Evolutionary conservation across 2,329 filamentous ascomycete genomes (phyloP).

Genomic region (Aspergillus felis): DNA sequence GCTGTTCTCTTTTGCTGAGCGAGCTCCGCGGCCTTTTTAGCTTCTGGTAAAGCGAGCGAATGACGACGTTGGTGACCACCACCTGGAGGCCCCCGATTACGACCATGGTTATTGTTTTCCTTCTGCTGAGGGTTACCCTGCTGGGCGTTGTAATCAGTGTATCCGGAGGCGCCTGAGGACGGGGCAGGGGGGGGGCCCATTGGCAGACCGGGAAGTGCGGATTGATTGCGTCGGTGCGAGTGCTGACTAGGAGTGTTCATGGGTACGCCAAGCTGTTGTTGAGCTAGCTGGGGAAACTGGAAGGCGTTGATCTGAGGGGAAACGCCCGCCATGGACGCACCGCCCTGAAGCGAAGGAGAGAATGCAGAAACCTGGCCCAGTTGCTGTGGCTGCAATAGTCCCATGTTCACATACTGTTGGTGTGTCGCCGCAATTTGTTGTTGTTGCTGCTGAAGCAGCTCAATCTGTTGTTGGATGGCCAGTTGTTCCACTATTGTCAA

Average conservation of each 20-base stretch:
- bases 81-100: conserved; percentile 66
- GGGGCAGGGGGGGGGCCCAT: conserved; percentile 91
- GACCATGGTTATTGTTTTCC: conserved; percentile 66
- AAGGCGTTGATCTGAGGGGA: conserved; percentile 73
- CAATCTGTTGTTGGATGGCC: conserved; percentile 96
- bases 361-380: conserved; percentile 68
- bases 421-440: conserved; percentile 95
- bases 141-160: conserved; percentile 73
- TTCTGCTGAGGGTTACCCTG: conserved; percentile 61
- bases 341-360: conserved; percentile 68
- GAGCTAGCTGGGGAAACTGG: conserved; percentile 79
- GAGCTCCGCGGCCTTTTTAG: conserved; percentile 94
- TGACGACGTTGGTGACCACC: conserved; percentile 88
- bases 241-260: conserved; percentile 76
- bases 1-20: conserved; percentile 96
- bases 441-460: conserved; percentile 94
- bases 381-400: conserved; percentile 85
- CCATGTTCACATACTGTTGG: conserved; percentile 97
- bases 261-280: conserved; percentile 65
- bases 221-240: conserved; percentile 96
- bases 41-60: conserved; percentile 89
- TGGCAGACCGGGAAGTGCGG: conserved; percentile 86
- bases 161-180: conserved; percentile 80
- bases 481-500: conserved; percentile 79
- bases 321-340: conserved; percentile 65